These are phyloP conservation scores for Globisporangium canariense DNA, from an alignment of 352 stramenopile species.

Conservation along the genomic window DNA sequence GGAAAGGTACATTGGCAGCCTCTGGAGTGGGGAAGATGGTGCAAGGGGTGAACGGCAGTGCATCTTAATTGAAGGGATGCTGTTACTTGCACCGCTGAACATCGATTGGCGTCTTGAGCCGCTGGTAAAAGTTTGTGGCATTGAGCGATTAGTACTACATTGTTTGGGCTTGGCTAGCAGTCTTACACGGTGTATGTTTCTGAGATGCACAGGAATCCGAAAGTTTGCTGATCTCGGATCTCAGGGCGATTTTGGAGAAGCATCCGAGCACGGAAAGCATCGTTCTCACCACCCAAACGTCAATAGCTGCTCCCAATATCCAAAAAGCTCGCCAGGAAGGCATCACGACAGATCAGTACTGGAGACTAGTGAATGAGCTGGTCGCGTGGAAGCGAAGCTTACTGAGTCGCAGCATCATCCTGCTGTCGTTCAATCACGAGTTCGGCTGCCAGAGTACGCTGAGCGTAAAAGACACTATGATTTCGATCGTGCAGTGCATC, in stretches of 20 bases:
- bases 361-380: constrained; percentile 24
- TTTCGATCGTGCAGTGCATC: constrained; percentile 34
- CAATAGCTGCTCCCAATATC: neutral
- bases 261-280: neutral
- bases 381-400: constrained; percentile 29
- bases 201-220: constrained; percentile 6
- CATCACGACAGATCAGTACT: constrained; percentile 9
- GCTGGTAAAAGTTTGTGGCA: neutral
- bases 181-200: neutral
- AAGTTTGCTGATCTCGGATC: neutral
- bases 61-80: neutral
- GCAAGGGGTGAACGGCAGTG: neutral
- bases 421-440: constrained; percentile 21
- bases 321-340: neutral
- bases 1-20: constrained; percentile 12
- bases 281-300: constrained; percentile 2
- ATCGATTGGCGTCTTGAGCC: neutral
- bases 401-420: constrained; percentile 18
- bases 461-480: constrained; percentile 33
- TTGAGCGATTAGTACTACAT: neutral
- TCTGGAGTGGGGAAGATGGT: neutral
- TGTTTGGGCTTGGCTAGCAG: neutral
- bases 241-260: constrained; percentile 6
- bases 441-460: constrained; percentile 23
- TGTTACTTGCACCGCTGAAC: constrained; percentile 7